Evolutionary conservation across 768 basidiomycete species (phyloP), one percentile per base, ranked within the genome.

Genomic region (Lentinula sp.): DNA sequence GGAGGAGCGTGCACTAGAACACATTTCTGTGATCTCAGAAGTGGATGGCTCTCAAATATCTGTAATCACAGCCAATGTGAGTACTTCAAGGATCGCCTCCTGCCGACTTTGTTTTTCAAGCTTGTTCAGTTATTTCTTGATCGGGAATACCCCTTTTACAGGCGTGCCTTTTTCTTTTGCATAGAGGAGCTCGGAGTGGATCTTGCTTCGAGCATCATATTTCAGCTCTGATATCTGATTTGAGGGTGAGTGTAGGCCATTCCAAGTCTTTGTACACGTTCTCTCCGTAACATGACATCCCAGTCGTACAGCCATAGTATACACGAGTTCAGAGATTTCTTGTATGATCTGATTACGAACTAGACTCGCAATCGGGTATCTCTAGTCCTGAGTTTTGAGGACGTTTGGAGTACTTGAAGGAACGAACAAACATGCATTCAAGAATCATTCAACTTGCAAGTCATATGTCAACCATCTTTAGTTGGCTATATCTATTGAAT

Each of bases 181-280:
- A 70, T 83, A 23, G 70, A 67, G 40, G 79, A 74, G 2, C 66
- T 85, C 35, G 82, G 84, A 5, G 40, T 61, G n/a, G 74, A 76
- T 39, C 49, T 83, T 31, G 71, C 80, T 5, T 72, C 66, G 65
- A 73, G 76, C 39, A 67, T 83, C 11, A 65, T 76, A 40, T 79
- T 83, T 61, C 45, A 60, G 43, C 23, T 62, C 23, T 62, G 43
- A 43, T 31, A 10, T 34, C n/a, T n/a, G 3, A 13, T 37, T 40
- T 5, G 35, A 9, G 31, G 11, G 34, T 34, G 15, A 53, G 32
- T 34, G 52, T 10, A 55, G 39, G 21, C 23, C 23, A 23, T 28
- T 28, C 3, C 28, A 28, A 28, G 28, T 4, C 3, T 28, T 4
- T 28, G 3, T 3, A 28, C 28, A 28, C 28, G 0, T 28, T 28